These are phyloP conservation scores for Yamadazyma blattariae DNA, from an alignment of 1,139 yeast genomes.

Conservation along the genomic window DNA sequence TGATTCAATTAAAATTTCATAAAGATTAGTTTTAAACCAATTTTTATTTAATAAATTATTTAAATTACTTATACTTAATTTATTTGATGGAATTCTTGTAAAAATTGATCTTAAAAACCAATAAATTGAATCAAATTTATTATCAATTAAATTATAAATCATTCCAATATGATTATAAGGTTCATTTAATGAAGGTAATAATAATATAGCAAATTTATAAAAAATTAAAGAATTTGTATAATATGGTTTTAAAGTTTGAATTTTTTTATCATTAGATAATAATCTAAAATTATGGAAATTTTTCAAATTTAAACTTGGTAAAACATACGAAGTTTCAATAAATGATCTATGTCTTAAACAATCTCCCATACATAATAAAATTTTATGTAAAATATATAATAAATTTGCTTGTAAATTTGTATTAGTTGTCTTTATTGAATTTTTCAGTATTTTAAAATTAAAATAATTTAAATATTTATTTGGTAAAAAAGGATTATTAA, in stretches of 20 bases:
- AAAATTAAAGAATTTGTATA: slow-evolving; percentile 40
- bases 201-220: slow-evolving; percentile 49
- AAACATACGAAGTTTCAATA: slow-evolving; percentile 39
- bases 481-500: slow-evolving; percentile 34
- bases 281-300: slow-evolving; percentile 33
- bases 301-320: slow-evolving; percentile 32
- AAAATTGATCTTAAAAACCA: slow-evolving; percentile 59
- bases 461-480: slow-evolving; percentile 23
- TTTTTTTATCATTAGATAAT: slow-evolving; percentile 33
- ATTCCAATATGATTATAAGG: slow-evolving; percentile 66
- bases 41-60: slow-evolving; percentile 27
- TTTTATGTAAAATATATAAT: slow-evolving; percentile 50
- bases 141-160: slow-evolving; percentile 40
- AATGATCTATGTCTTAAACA: slow-evolving; percentile 55
- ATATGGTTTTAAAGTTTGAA: slow-evolving; percentile 16
- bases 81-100: slow-evolving; percentile 48
- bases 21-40: slow-evolving; percentile 26
- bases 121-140: slow-evolving; percentile 31
- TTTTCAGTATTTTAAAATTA: slow-evolving; percentile 15
- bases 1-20: slow-evolving; percentile 12
- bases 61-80: slow-evolving; percentile 42
- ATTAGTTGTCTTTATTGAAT: slow-evolving; percentile 15
- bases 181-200: slow-evolving; percentile 66
- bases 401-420: slow-evolving; percentile 37
- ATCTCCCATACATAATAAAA: slow-evolving; percentile 57